phyloP scores from a whole-genome alignment of 176 grass and related monocot genomes.

The Thalia dealbata region DNA sequence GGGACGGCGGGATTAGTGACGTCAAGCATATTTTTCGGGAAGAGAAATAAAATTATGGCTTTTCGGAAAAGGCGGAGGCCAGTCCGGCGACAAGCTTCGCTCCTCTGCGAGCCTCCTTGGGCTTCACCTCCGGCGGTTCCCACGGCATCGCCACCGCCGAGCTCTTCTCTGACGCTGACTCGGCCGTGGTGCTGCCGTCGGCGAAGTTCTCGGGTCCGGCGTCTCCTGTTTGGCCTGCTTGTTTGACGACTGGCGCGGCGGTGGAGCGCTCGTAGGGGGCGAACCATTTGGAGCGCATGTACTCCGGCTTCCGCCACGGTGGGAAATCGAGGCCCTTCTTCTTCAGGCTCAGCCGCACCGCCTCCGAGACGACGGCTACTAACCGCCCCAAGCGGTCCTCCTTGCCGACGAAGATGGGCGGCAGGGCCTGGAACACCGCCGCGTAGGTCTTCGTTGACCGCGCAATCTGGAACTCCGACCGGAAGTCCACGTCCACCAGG shows the following conservation, averaged over 20 bases:
- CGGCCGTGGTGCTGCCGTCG: background rate
- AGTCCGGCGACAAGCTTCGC: constrained; percentile 32
- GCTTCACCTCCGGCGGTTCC: constrained; percentile 51
- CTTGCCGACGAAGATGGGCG: constrained; percentile 58
- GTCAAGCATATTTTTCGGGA: background rate
- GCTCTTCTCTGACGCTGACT: background rate
- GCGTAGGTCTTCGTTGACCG: constrained; percentile 64
- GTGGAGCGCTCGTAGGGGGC: constrained; percentile 44
- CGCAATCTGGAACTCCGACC: constrained; percentile 71
- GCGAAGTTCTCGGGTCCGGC: background rate
- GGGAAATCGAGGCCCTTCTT: constrained; percentile 71
- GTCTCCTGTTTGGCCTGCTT: background rate
- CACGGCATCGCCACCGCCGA: constrained; percentile 10
- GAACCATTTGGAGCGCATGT: constrained; percentile 95
- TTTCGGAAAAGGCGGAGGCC: constrained; percentile 20
- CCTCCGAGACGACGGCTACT: constrained; percentile 49
- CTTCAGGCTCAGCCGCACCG: constrained; percentile 51
- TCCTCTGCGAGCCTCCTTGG: constrained; percentile 24
- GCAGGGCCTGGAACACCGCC: constrained; percentile 49
- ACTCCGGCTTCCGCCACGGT: constrained; percentile 82
- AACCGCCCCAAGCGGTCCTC: constrained; percentile 61
- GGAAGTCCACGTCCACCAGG: constrained; percentile 74
- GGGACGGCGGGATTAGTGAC: background rate
- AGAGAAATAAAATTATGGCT: constrained; percentile 13
- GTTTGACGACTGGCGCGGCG: background rate